Evolutionary conservation across 371 early-diverging fungal species (phyloP).

Genomic region (Dinochytrium kinnereticum): DNA sequence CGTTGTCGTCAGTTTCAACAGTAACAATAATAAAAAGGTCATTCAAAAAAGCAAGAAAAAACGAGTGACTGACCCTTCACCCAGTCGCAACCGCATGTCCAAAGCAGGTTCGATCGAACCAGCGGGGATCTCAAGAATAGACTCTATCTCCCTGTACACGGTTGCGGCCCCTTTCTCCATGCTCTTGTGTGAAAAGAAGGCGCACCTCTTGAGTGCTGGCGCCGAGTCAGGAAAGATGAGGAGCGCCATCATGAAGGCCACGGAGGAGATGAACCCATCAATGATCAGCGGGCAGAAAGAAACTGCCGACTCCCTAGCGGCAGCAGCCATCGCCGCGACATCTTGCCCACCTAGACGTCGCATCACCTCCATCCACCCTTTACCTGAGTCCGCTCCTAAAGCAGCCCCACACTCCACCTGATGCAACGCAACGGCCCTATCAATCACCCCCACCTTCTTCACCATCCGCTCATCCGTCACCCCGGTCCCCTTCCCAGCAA

Average conservation of each 20-base stretch:
- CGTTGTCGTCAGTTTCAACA: not conserved
- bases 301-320: constrained; percentile 20
- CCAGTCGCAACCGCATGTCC: constrained; percentile 32
- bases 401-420: not conserved
- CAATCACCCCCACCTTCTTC: constrained; percentile 24
- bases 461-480: constrained; percentile 24
- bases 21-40: not conserved
- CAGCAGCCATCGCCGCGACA: constrained; percentile 35
- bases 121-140: not conserved
- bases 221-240: constrained; percentile 20
- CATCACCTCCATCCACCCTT: constrained; percentile 27
- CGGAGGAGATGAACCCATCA: constrained; percentile 39
- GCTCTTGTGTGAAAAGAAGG: constrained; percentile 27
- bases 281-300: constrained; percentile 11
- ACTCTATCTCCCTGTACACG: constrained; percentile 9
- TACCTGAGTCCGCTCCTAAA: not conserved
- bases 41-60: too few species aligned
- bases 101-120: constrained; percentile 20
- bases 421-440: constrained; percentile 16
- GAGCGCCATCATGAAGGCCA: constrained; percentile 29
- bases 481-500: constrained; percentile 39
- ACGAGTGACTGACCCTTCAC: constrained; percentile 40
- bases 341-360: constrained; percentile 33
- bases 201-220: not conserved
- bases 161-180: constrained; percentile 15